Evolutionary conservation across 306 rosid genomes (phyloP), one percentile per base, ranked within the genome.

Genomic region (Carpinus viminea): DNA sequence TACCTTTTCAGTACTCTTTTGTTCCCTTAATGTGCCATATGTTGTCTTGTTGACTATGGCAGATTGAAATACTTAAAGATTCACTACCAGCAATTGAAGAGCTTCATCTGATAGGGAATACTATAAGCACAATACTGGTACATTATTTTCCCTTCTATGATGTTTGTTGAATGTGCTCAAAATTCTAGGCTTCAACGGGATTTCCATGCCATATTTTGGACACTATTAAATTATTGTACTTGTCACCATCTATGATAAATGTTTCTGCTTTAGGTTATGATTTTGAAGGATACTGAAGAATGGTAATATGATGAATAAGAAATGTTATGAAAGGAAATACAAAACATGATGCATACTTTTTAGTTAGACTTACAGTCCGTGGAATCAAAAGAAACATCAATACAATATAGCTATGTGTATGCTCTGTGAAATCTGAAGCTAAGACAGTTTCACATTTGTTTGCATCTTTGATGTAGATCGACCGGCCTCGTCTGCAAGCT

Each of bases 81-180:
- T 85, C 93, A 26, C 84, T 95, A 74, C 83, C 93, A 79, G 74
- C 86, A 76, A 80, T 95, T 48, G 98, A 92, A 86, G 99, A 95
- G 84, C 92, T 93, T 71, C 98, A 95, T 86, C 90, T 93, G 38
- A 84, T 93, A 93, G 93, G 93, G 64, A 95, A 93, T 85, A 81
- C 79, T 56, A 90, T 93, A 75, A 91, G 97, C 84, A 77, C 78
- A 78, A 82, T 93, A 76, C 68, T 75, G 91, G 98, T 92, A 84
- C 46, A 57, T 73, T 84, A n/a, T 59, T 54, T 75, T 74, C 66
- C 20, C 41, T 76, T 84, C 52, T 73, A 26, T 76, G 41, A 5
- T 57, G 71, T 62, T 83, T 76, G 74, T 26, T 60, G 43, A 75
- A 70, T 74, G 62, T 70, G 52, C 48, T 62, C 2, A 20, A 50